A percentile compares a stretch with the other conserved stretches of the same genome.
phyloP scores from a whole-genome alignment of 352 stramenopile genomes.

The Globisporangium alternatum region DNA sequence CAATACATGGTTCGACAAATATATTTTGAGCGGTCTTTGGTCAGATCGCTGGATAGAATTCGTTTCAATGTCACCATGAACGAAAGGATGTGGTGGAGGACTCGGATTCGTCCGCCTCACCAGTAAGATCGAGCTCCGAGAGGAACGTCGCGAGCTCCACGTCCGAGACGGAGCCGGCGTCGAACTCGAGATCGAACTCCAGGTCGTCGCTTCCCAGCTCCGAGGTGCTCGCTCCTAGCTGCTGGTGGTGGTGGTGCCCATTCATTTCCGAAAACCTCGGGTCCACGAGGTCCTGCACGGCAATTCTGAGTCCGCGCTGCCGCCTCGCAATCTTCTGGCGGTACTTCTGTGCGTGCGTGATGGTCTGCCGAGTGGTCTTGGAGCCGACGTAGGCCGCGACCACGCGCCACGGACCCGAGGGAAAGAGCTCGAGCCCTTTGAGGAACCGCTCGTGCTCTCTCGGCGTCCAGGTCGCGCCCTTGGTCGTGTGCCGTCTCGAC shows the following conservation, averaged over 20 bases:
- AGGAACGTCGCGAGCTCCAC: slow-evolving; percentile 1
- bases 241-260: neutral
- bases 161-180: neutral
- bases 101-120: neutral
- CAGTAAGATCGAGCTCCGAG: neutral
- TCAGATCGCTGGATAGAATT: too few relatives aligned
- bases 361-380: slow-evolving; percentile 92
- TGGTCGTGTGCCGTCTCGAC: neutral
- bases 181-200: neutral
- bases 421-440: slow-evolving; percentile 33
- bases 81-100: neutral
- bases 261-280: neutral
- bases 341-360: slow-evolving; percentile 84
- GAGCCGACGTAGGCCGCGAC: slow-evolving; percentile 33
- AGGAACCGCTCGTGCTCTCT: slow-evolving; percentile 39
- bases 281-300: neutral
- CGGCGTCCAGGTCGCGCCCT: neutral
- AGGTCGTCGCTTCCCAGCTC: neutral
- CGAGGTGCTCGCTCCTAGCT: neutral
- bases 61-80: neutral
- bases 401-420: slow-evolving; percentile 27
- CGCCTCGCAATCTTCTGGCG: slow-evolving; percentile 60
- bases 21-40: too few relatives aligned
- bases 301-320: neutral
- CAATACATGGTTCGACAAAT: too few relatives aligned